A percentile compares a stretch with the other conserved stretches of the same genome.
Conservation (phyloP, 2,329 filamentous ascomycete species). For the Penicillium sp. region DNA sequence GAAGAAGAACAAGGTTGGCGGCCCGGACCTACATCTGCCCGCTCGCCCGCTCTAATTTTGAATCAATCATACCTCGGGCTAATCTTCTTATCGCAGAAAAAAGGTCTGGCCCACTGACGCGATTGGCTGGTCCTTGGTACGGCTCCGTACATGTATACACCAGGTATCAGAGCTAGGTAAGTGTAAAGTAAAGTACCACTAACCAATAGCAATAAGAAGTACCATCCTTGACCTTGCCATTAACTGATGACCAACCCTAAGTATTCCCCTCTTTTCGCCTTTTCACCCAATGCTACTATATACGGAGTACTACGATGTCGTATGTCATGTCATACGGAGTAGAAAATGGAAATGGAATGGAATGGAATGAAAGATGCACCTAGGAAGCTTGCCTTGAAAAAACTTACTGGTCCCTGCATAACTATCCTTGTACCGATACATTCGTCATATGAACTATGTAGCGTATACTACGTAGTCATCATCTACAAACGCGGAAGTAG, state of each 20-base stretch:
- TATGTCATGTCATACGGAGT: neutral
- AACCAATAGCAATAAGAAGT: neutral
- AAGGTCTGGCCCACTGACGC: neutral
- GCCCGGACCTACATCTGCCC: constrained; percentile 10
- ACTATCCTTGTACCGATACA: constrained; percentile 3
- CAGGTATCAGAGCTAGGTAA: no score
- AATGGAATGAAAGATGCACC: neutral
- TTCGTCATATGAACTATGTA: neutral
- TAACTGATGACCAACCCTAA: neutral
- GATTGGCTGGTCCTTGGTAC: neutral
- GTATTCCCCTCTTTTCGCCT: neutral
- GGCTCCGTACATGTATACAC: neutral
- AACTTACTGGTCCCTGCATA: constrained; percentile 10
- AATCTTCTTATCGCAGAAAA: constrained; percentile 4
- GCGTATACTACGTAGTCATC: neutral
- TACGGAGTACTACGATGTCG: neutral
- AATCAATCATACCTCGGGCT: neutral
- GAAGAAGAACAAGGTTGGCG: constrained; percentile 10
- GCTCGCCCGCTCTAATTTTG: neutral
- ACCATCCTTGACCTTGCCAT: neutral
- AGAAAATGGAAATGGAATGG: neutral
- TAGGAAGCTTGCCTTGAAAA: constrained; percentile 1
- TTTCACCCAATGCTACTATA: neutral
- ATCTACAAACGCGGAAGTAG: neutral
- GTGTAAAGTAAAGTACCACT: neutral